Evolutionary conservation across 805 yeast genomes (phyloP).

Genomic region (Starmerella sirachaensis): DNA sequence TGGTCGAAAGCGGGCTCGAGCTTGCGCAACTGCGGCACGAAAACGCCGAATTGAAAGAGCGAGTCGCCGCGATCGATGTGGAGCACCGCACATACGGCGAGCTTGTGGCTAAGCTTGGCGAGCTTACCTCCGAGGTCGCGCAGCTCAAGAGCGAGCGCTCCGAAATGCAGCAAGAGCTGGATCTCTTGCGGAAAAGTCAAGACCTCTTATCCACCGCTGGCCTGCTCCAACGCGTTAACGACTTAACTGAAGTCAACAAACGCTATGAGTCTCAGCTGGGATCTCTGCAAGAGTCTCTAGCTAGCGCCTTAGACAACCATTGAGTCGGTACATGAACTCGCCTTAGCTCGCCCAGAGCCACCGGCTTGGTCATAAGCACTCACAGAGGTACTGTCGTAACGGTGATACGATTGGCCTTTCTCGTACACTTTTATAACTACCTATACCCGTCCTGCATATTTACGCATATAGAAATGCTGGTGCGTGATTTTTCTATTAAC

Average conservation of each 20-base stretch:
- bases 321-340: no score
- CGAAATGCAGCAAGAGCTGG: slow-evolving; percentile 17
- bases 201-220: slow-evolving; percentile 5
- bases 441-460: no score
- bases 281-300: slow-evolving; percentile 22
- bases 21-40: slow-evolving; percentile 69
- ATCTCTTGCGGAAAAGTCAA: slow-evolving; percentile 8
- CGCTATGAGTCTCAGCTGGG: slow-evolving; percentile 22
- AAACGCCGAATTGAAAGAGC: slow-evolving; percentile 42
- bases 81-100: slow-evolving; percentile 8
- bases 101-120: slow-evolving; percentile 2
- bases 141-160: slow-evolving; percentile 10
- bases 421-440: no score
- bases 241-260: slow-evolving; percentile 15
- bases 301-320: slow-evolving; percentile 19
- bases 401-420: no score
- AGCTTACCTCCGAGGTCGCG: slow-evolving; percentile 4
- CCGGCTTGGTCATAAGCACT: no score
- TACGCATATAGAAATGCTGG: no score
- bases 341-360: no score
- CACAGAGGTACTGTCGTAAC: no score
- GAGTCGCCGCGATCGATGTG: slow-evolving; percentile 5
- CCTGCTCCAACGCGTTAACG: slow-evolving; percentile 14
- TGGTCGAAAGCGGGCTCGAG: slow-evolving; percentile 66
- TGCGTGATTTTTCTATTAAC: no score